Conservation (phyloP, 2,329 filamentous ascomycete species). For the Sarocladium kiliense region DNA sequence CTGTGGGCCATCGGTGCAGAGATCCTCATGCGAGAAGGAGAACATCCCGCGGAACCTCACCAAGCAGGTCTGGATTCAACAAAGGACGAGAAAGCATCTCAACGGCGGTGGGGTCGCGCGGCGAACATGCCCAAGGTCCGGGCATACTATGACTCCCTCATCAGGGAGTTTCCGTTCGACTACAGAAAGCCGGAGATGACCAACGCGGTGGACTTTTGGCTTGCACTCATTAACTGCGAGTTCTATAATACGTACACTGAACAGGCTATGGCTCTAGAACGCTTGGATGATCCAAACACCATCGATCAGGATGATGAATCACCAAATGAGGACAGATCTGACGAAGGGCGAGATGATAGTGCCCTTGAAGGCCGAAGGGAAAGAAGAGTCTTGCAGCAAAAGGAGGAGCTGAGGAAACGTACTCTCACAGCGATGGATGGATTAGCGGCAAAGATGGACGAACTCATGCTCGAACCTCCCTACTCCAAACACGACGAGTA, state of each 20-base stretch:
- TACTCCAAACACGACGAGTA: slow-evolving; percentile 65
- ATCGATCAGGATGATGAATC: background rate
- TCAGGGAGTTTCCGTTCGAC: slow-evolving; percentile 71
- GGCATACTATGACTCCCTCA: slow-evolving; percentile 70
- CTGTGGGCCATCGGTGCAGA: slow-evolving; percentile 85
- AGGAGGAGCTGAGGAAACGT: slow-evolving; percentile 37
- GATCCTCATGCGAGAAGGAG: slow-evolving; percentile 63
- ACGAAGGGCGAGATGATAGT: slow-evolving; percentile 9
- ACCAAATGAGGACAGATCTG: slow-evolving; percentile 22
- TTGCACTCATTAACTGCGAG: slow-evolving; percentile 75
- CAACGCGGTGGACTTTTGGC: slow-evolving; percentile 73
- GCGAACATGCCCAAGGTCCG: slow-evolving; percentile 40
- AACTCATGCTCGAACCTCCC: slow-evolving; percentile 62
- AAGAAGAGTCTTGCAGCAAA: slow-evolving; percentile 10
- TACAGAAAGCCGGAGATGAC: slow-evolving; percentile 51
- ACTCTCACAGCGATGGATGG: slow-evolving; percentile 55
- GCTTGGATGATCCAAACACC: slow-evolving; percentile 19
- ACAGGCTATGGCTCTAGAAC: slow-evolving; percentile 39
- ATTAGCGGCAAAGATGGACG: slow-evolving; percentile 66
- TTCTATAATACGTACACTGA: slow-evolving; percentile 68
- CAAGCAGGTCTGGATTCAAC: slow-evolving; percentile 6
- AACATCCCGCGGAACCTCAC: slow-evolving; percentile 22
- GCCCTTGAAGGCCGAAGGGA: slow-evolving; percentile 13
- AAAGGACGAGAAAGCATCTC: background rate
- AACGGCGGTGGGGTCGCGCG: slow-evolving; percentile 34